Evolutionary conservation across 2,329 filamentous ascomycete genomes (phyloP), one percentile per base, ranked within the genome.

Genomic region (Dactylellina haptotyla): DNA sequence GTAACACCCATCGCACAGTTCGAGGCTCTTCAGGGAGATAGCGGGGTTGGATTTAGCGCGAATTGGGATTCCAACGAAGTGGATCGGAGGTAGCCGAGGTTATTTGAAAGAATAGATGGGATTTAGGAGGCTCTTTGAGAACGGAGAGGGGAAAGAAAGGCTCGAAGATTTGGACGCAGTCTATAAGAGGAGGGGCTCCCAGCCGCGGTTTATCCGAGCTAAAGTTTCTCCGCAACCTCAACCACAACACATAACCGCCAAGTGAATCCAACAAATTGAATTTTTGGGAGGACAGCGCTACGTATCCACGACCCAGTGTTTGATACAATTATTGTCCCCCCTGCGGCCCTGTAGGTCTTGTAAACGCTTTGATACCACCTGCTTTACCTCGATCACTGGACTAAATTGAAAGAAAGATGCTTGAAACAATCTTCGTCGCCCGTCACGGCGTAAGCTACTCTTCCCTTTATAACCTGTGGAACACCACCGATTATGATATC

Each of bases 381-480:
- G 20, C 20, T 12, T 5, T 25, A 54, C n/a, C 25, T 54, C 26
- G 4, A 9, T 18, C 4, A 16, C 25, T 8, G 3, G 9, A 39
- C n/a, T 16, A 12, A 30, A 34, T 14, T 25, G 23, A 16, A n/a
- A 20, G 1, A 3, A 90, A 90, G 87, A 84, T 88, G 72, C 83
- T 92, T 56, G 86, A 91, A 79, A 86, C 85, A 76, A 91, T 93
- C 75, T 92, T 92, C 79, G 83, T 93, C 69, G 87, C 86, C 76
- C 88, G 90, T 23, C 90, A 93, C 80, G 90, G 89, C 77, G 90
- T 92, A 85, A 83, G 88, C 59, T 25, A 56, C 64, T 51, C 34
- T 43, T 58, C 54, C 45, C 41, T 59, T 28, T 18, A 23, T 48
- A 37, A 30, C 67, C 51, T 66, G 54, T 54, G 39, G 53, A 53